These are phyloP conservation scores for Fusarium protoensiforme DNA, from an alignment of 2,329 filamentous ascomycete genomes.

Conservation along the genomic window DNA sequence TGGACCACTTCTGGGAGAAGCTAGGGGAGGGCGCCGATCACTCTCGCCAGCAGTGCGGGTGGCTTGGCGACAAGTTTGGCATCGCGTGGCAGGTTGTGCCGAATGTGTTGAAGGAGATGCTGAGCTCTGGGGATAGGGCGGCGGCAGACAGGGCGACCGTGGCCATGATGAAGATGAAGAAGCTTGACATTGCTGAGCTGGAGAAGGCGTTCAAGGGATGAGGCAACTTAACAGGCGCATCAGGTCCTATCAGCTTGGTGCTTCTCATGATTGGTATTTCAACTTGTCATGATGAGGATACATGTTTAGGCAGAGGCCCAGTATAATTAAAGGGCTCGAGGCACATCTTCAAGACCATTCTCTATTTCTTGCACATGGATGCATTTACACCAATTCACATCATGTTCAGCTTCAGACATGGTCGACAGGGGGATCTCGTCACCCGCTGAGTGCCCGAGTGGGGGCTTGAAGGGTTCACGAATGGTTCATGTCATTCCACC, in stretches of 20 bases:
- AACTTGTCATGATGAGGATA: neutral
- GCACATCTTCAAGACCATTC: neutral
- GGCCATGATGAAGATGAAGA: constrained; percentile 57
- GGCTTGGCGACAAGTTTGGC: constrained; percentile 59
- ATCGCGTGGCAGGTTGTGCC: constrained; percentile 61
- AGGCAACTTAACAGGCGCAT: neutral
- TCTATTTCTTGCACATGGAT: neutral
- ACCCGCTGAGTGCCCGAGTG: neutral
- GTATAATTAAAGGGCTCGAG: neutral
- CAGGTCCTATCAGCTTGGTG: neutral
- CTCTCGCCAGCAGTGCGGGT: constrained; percentile 54
- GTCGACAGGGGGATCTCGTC: neutral
- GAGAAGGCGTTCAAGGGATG: constrained; percentile 46
- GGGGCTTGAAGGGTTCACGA: neutral
- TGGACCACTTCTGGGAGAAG: constrained; percentile 60
- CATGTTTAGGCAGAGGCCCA: neutral
- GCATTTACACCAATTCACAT: neutral
- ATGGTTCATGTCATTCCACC: constrained; percentile 1
- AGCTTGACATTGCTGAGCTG: constrained; percentile 54
- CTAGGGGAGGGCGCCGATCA: constrained; percentile 53
- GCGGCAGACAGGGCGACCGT: constrained; percentile 44
- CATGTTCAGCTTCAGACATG: neutral
- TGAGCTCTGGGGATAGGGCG: constrained; percentile 49
- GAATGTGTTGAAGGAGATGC: constrained; percentile 47
- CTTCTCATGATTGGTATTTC: neutral